Base-by-base conservation (phyloP, 2,329 filamentous ascomycete genomes). In the Blastomyces silverae region DNA sequence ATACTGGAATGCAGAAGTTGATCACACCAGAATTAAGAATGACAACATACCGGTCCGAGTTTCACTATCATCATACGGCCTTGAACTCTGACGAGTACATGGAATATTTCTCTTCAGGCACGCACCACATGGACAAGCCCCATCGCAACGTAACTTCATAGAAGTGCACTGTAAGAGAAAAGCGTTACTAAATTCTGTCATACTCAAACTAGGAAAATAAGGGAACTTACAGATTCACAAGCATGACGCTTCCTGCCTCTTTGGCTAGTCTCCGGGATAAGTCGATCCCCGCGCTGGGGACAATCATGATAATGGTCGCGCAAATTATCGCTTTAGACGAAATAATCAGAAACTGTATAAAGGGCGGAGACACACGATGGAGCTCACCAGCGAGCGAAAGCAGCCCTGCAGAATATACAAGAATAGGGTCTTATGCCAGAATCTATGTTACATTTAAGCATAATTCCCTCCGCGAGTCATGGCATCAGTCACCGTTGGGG, bases 111-210 rank as follows among this genome's bases (percentile, higher is more conserved):
- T 76, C 67, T 79, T 79, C 65, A 73, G 71, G 66, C 79, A 81
- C 5, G 79, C 78, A 46, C 75, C 73, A 65, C 79, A 81, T 20
- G 79, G 79, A 63, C 70, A 77, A 42, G 71, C 69, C 11, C 79
- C 79, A 67, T 81, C 79, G 67, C 79, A 81, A 15, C 79, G 79
- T 22, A 81, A 73, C 66, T 81, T 81, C 76, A 80, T 80, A 28
- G 76, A 73, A 20, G 78, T 80, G 67, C 79, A 81, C 79, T 80
- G 62, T 34, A 55, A 39, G 13, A n/a, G 44, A 50, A 28, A 63
- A 48, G 22, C 37, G 39, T 63, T 58, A 63, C 53, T 63, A 63
- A 63, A 46, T 17, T 42, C 17, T 15, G 53, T 13, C 6, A 39
- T 20, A 22, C 17, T 25, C 10, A 15, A 57, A 34, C 37, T 6